Evolutionary conservation across 2,329 filamentous ascomycete species (phyloP).

Genomic region (Pestalotiopsis sp.): DNA sequence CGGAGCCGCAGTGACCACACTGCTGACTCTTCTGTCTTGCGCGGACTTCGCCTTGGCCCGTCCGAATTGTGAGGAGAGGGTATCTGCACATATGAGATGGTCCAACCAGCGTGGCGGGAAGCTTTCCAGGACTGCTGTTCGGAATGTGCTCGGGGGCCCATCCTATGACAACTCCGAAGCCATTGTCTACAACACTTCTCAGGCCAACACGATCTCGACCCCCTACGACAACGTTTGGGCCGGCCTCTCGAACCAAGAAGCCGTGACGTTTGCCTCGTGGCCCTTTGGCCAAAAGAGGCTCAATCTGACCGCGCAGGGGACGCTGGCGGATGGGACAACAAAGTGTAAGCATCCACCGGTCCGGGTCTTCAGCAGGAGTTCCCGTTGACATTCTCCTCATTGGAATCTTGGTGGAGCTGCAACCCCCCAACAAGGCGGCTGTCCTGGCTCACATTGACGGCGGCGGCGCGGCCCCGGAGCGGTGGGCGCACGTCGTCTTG

Average conservation of each 20-base stretch:
- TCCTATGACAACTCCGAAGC: background rate
- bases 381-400: background rate
- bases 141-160: background rate
- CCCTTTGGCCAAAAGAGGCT: conserved; percentile 38
- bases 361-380: background rate
- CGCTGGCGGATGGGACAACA: conserved; percentile 37
- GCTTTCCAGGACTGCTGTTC: background rate
- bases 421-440: conserved; percentile 51
- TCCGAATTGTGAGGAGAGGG: conserved; percentile 9
- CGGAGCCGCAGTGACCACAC: background rate
- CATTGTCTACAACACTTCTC: background rate
- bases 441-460: conserved; percentile 44
- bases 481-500: conserved; percentile 46
- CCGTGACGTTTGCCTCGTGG: conserved; percentile 37
- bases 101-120: conserved; percentile 10
- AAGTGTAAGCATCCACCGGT: too few species aligned
- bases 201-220: background rate
- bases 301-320: conserved; percentile 37
- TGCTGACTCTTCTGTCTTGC: background rate
- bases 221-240: conserved; percentile 13
- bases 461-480: conserved; percentile 31
- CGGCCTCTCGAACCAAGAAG: conserved; percentile 36
- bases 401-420: conserved; percentile 35
- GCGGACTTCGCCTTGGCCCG: background rate
- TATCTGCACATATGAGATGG: conserved; percentile 7